A percentile compares a stretch with the other conserved stretches of the same genome.
phyloP scores from a whole-genome alignment of 1,139 yeast species.

The Kurtzmaniella quercitrusa region DNA sequence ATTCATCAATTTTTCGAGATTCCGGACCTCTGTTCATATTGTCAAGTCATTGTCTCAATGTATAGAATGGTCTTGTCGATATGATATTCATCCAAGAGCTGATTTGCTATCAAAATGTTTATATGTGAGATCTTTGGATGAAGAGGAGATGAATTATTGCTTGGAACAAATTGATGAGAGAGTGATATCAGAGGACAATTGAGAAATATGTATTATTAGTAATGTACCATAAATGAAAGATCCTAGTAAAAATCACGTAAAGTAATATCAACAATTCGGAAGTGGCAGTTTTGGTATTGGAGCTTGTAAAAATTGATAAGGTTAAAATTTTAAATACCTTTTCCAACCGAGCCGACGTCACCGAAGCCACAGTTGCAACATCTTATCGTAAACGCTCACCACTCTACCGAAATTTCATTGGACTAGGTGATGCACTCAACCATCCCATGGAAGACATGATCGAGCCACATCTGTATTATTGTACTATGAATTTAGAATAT shows the following conservation, averaged over 20 bases:
- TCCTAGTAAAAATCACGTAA: too few relatives aligned
- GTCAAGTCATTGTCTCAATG: conserved; percentile 77
- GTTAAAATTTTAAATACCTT: not conserved
- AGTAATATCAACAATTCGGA: too few relatives aligned
- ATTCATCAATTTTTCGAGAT: conserved; percentile 72
- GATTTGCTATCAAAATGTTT: conserved; percentile 79
- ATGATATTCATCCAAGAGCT: conserved; percentile 44
- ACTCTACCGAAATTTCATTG: not conserved
- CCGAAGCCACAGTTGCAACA: not conserved
- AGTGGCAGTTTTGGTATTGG: not conserved
- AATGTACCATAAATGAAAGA: not conserved
- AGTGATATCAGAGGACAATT: not conserved
- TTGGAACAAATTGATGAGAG: conserved; percentile 9
- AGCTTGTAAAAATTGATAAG: not conserved
- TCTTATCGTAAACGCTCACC: not conserved
- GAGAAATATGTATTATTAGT: not conserved
- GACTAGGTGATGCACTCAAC: too few relatives aligned
- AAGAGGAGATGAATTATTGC: conserved; percentile 64
- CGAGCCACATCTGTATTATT: too few relatives aligned
- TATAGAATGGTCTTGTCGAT: conserved; percentile 79
- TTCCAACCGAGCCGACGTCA: not conserved
- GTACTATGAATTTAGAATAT: too few relatives aligned
- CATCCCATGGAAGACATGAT: too few relatives aligned
- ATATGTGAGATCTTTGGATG: conserved; percentile 72
- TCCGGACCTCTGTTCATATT: conserved; percentile 71